These are phyloP conservation scores for Salix brachista DNA, from an alignment of 345 rosid genomes.

Conservation along the genomic window DNA sequence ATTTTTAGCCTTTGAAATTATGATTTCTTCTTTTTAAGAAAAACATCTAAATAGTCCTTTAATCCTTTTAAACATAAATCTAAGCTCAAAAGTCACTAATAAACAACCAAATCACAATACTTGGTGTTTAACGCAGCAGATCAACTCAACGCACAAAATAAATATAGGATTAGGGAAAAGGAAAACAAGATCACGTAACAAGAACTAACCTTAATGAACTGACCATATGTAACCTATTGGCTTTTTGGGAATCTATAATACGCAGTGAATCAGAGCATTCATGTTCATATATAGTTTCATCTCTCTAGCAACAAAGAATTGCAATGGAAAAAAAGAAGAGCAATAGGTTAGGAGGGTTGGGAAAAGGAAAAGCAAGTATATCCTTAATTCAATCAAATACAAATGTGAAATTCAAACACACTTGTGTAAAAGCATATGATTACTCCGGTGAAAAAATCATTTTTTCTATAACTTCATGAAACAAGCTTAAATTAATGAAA, in stretches of 20 bases:
- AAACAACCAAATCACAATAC: no score
- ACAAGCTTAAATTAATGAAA: neutral
- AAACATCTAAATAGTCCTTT: no score
- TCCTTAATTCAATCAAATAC: neutral
- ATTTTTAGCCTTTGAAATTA: no score
- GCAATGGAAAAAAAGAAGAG: neutral
- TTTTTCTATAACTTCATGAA: neutral
- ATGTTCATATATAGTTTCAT: slow-evolving; percentile 87
- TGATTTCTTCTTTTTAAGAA: no score
- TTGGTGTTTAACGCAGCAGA: no score
- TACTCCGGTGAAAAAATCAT: neutral
- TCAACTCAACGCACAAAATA: no score
- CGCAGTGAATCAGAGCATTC: slow-evolving; percentile 99
- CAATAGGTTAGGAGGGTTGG: neutral
- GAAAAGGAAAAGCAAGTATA: neutral
- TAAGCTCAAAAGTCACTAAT: no score
- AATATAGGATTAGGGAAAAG: no score
- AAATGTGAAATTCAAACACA: neutral
- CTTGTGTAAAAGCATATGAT: neutral
- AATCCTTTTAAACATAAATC: no score
- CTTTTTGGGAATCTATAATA: slow-evolving; percentile 92
- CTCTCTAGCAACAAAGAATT: slow-evolving; percentile 54
- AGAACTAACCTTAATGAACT: slow-evolving; percentile 85
- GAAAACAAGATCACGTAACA: no score
- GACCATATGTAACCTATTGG: slow-evolving; percentile 94